Evolutionary conservation across 495 filamentous ascomycete genomes (phyloP).

Genomic region (Daldinia concentrica): DNA sequence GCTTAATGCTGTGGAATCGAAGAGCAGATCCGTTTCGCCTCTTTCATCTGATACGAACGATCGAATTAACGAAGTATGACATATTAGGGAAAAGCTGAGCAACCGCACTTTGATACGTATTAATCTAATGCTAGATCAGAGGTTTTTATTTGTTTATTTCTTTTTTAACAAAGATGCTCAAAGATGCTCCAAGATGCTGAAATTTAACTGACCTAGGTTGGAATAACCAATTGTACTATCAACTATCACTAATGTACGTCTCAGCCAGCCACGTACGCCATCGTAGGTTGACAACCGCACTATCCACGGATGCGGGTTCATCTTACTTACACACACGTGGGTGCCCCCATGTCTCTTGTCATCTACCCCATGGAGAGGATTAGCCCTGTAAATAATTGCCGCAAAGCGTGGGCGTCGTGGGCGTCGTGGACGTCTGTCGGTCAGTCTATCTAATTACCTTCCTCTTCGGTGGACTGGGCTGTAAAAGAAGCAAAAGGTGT

Average conservation of each 20-base stretch:
- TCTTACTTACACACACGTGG: slow-evolving; percentile 37
- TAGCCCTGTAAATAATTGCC: slow-evolving; percentile 30
- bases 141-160: too few species aligned
- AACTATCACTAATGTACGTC: background rate
- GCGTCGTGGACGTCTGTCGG: background rate
- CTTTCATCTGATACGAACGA: background rate
- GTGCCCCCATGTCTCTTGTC: slow-evolving; percentile 9
- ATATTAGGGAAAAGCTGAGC: background rate
- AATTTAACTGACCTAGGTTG: background rate
- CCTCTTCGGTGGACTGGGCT: background rate
- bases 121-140: background rate
- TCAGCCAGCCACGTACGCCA: slow-evolving; percentile 15
- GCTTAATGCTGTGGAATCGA: slow-evolving; percentile 15
- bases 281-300: slow-evolving; percentile 7
- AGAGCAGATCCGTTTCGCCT: slow-evolving; percentile 7
- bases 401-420: slow-evolving; percentile 17
- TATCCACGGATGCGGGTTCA: slow-evolving; percentile 29
- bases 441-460: background rate
- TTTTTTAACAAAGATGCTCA: background rate
- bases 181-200: background rate
- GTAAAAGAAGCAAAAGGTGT: background rate
- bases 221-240: background rate
- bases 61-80: background rate
- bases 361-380: slow-evolving; percentile 9
- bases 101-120: background rate